A percentile compares a stretch with the other conserved stretches of the same genome.
Conservation (phyloP, 139 green algal genomes). For the Trebouxia sp. region DNA sequence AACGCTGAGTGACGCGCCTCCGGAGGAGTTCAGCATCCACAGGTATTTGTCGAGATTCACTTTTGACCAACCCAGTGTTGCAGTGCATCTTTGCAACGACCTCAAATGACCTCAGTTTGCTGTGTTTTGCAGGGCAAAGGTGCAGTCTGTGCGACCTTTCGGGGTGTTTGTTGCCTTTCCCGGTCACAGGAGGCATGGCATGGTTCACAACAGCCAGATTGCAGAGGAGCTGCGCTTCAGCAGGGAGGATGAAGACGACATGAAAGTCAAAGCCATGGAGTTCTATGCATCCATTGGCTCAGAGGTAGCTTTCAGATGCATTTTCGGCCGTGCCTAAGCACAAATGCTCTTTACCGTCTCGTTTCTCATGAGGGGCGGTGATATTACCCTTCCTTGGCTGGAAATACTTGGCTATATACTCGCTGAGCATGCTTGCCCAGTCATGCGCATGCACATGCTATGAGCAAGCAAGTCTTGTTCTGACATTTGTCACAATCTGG, state of each 20-base stretch:
- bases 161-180: slow-evolving; percentile 54
- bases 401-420: neutral
- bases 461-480: neutral
- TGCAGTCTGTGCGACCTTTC: slow-evolving; percentile 30
- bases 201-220: slow-evolving; percentile 53
- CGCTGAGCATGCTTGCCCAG: neutral
- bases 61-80: too few species aligned
- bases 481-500: too few species aligned
- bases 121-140: slow-evolving; percentile 14
- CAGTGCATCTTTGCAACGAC: too few species aligned
- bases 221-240: slow-evolving; percentile 40
- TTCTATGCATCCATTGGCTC: slow-evolving; percentile 42
- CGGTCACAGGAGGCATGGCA: slow-evolving; percentile 41
- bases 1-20: too few species aligned
- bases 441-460: neutral
- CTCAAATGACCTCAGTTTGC: too few species aligned
- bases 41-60: too few species aligned
- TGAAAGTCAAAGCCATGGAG: slow-evolving; percentile 54
- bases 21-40: too few species aligned
- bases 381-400: neutral
- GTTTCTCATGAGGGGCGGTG: neutral
- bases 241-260: slow-evolving; percentile 51
- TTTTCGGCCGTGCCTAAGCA: neutral
- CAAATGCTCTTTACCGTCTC: neutral
- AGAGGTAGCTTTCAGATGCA: slow-evolving; percentile 10